A percentile compares a stretch with the other conserved stretches of the same genome.
Conservation (phyloP, 345 rosid species). For the Populus davidiana region DNA sequence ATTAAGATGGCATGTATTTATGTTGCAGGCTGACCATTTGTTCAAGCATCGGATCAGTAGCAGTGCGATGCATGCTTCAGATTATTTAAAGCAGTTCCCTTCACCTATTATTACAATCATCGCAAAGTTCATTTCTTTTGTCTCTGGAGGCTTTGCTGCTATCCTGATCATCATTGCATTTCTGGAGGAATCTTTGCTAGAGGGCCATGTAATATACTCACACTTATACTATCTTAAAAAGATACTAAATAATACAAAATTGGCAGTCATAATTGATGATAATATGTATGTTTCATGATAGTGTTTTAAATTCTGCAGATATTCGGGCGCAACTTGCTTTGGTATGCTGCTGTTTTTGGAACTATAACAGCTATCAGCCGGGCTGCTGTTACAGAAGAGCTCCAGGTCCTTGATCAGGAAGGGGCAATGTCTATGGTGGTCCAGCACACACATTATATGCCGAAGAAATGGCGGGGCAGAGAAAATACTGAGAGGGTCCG, state of each 20-base stretch:
- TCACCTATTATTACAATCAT: constrained; percentile 82
- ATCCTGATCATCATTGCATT: constrained; percentile 91
- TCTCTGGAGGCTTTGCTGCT: constrained; percentile 98
- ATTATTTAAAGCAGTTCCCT: constrained; percentile 86
- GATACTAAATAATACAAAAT: not conserved
- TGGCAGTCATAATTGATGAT: not conserved
- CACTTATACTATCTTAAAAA: not conserved
- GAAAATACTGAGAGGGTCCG: constrained; percentile 78
- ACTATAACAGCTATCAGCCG: constrained; percentile 96
- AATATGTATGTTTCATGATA: not conserved
- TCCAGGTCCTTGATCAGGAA: constrained; percentile 85
- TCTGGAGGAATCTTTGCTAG: constrained; percentile 95
- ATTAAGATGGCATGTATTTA: not conserved
- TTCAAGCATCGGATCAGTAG: constrained; percentile 94
- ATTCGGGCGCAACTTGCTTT: constrained; percentile 90
- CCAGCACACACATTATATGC: constrained; percentile 93
- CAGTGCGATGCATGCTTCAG: constrained; percentile 79
- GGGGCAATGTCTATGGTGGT: constrained; percentile 86
- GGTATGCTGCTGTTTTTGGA: constrained; percentile 99
- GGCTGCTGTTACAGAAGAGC: constrained; percentile 82
- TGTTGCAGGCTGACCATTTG: constrained; percentile 87
- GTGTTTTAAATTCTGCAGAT: constrained; percentile 51
- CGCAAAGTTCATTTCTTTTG: constrained; percentile 92
- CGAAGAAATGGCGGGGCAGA: constrained; percentile 94
- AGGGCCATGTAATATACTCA: constrained; percentile 78